These are phyloP conservation scores for Schizothecium vesticola DNA, from an alignment of 495 filamentous ascomycete species.

Conservation along the genomic window DNA sequence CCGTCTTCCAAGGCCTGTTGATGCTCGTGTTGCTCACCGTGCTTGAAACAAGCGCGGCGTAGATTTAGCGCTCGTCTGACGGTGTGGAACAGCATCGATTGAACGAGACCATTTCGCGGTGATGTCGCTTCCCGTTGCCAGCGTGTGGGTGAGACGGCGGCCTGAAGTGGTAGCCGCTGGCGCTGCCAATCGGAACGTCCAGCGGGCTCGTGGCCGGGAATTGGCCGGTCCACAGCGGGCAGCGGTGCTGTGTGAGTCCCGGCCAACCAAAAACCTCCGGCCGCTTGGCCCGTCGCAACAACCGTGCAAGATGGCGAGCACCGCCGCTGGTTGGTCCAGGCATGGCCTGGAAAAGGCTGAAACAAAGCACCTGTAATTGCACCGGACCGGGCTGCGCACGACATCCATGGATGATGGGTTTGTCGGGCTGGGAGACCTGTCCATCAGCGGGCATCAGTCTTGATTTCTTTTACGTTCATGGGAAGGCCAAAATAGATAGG, in stretches of 20 bases:
- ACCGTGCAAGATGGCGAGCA: not conserved
- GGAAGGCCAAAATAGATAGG: not conserved
- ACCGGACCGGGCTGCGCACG: not conserved
- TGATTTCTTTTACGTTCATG: not conserved
- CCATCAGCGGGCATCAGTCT: not conserved
- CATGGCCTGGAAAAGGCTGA: not conserved
- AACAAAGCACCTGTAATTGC: conserved; percentile 2
- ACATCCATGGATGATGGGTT: not conserved
- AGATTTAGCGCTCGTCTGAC: conserved; percentile 1
- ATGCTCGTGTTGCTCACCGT: not conserved
- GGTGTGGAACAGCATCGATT: conserved; percentile 3
- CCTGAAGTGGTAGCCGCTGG: conserved; percentile 16
- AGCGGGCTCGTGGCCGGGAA: conserved; percentile 1
- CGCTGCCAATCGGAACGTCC: conserved; percentile 12
- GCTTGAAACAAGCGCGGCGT: conserved; percentile 7
- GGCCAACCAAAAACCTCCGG: conserved; percentile 18
- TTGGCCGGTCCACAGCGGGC: conserved; percentile 1
- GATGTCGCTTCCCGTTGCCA: conserved; percentile 5
- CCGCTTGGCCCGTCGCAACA: conserved; percentile 20
- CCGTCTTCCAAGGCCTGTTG: not conserved
- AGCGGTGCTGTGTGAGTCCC: not conserved
- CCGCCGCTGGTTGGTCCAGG: not conserved
- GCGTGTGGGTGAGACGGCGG: conserved; percentile 12
- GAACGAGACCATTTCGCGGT: conserved; percentile 3
- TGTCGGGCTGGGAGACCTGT: not conserved